These are phyloP conservation scores for Calamus simplicifolius DNA, from an alignment of 176 grass and related monocot genomes.

Conservation along the genomic window DNA sequence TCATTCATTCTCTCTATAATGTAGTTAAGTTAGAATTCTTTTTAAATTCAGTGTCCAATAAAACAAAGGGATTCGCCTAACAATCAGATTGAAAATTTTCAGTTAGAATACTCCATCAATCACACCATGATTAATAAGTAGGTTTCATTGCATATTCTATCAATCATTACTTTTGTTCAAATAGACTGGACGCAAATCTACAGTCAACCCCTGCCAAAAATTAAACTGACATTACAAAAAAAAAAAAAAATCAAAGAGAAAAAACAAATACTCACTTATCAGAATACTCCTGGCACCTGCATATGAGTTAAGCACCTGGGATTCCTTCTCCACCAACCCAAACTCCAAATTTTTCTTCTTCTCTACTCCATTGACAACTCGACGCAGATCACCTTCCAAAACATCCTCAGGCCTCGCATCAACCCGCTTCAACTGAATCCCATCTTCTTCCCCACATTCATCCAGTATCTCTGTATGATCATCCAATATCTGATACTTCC, in stretches of 20 bases:
- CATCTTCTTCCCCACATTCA: constrained; percentile 45
- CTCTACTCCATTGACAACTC: constrained; percentile 14
- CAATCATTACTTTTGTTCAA: no score
- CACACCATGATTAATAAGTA: no score
- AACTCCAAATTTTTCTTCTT: constrained; percentile 29
- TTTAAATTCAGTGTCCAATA: no score
- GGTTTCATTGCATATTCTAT: no score
- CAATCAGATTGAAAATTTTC: no score
- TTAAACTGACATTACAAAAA: not conserved
- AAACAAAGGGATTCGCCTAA: no score
- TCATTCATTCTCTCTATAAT: no score
- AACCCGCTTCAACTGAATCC: constrained; percentile 31
- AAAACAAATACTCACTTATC: constrained; percentile 23
- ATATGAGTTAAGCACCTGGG: constrained; percentile 31
- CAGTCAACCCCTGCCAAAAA: no score
- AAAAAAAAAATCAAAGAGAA: constrained; percentile 1
- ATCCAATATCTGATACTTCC: constrained; percentile 85
- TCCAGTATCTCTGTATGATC: constrained; percentile 80
- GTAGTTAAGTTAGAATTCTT: no score
- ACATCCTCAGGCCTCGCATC: constrained; percentile 11
- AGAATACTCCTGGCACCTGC: not conserved
- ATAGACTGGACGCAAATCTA: no score
- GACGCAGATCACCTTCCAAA: constrained; percentile 30
- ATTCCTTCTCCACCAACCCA: constrained; percentile 32
- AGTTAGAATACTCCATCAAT: no score